Evolutionary conservation across 257 asterid genomes (phyloP).

Genomic region (Asclepias syriaca): DNA sequence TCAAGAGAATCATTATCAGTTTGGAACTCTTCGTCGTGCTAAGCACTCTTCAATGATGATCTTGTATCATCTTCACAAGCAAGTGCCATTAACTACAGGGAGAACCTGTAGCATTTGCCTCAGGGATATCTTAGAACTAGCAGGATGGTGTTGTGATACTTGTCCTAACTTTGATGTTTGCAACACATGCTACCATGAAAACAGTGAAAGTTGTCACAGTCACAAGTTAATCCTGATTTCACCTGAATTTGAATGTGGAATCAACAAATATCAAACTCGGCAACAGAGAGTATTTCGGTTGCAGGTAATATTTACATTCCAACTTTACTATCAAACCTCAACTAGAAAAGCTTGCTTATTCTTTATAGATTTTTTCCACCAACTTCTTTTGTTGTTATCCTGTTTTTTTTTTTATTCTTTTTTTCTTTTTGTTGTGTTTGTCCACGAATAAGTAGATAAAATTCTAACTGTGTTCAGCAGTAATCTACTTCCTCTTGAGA

Average conservation of each 20-base stretch:
- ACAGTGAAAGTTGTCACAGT: slow-evolving; percentile 24
- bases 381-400: slow-evolving; percentile 1
- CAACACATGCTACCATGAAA: slow-evolving; percentile 29
- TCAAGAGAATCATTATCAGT: slow-evolving; percentile 52
- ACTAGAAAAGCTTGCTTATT: not conserved
- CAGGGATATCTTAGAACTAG: slow-evolving; percentile 17
- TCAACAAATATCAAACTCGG: slow-evolving; percentile 19
- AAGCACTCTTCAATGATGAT: slow-evolving; percentile 91
- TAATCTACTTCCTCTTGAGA: not conserved
- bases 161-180: slow-evolving; percentile 40
- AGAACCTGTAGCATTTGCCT: slow-evolving; percentile 35
- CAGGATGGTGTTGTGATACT: slow-evolving; percentile 33
- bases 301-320: slow-evolving; percentile 11
- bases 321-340: not conserved
- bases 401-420: too few species aligned
- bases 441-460: not conserved
- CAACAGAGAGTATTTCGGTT: slow-evolving; percentile 16
- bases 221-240: slow-evolving; percentile 23
- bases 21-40: slow-evolving; percentile 64
- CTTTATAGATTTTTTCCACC: not conserved
- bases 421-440: not conserved
- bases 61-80: slow-evolving; percentile 48
- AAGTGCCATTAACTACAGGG: slow-evolving; percentile 10
- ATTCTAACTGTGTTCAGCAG: not conserved
- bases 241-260: slow-evolving; percentile 7